Conservation (phyloP, 1,139 yeast species). For the Kodamaea ohmeri region DNA sequence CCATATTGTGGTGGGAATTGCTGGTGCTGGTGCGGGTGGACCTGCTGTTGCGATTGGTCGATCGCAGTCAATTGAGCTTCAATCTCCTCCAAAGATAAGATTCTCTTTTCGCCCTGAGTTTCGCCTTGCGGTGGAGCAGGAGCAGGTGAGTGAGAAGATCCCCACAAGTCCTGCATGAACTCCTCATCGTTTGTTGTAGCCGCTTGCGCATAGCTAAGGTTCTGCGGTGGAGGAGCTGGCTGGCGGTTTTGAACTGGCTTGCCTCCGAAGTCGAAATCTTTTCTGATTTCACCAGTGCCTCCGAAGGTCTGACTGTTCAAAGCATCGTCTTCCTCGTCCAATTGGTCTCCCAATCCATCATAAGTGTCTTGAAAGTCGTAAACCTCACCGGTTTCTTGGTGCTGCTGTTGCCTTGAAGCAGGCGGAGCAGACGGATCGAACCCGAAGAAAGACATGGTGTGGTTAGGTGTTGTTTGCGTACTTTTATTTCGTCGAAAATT, state of each 20-base stretch:
- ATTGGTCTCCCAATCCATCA: constrained; percentile 70
- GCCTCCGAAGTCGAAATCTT: constrained; percentile 72
- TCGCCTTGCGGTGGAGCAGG: constrained; percentile 8
- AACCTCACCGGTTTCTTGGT: constrained; percentile 22
- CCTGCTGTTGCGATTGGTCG: constrained; percentile 24
- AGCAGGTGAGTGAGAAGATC: constrained; percentile 35
- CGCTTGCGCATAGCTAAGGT: constrained; percentile 57
- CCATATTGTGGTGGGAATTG: constrained; percentile 28
- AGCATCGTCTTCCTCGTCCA: constrained; percentile 73
- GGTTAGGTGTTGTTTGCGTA: too few species aligned
- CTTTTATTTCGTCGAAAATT: constrained; percentile 11
- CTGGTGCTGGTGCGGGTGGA: constrained; percentile 25
- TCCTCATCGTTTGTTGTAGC: constrained; percentile 43
- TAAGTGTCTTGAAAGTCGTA: constrained; percentile 84
- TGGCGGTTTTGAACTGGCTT: constrained; percentile 21
- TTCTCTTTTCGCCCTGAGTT: constrained; percentile 35
- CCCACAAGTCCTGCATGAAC: constrained; percentile 52
- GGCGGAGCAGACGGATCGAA: constrained; percentile 50
- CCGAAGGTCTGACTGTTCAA: constrained; percentile 91
- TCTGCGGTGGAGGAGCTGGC: constrained; percentile 20
- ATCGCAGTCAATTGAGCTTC: constrained; percentile 67
- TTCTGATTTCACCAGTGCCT: constrained; percentile 51
- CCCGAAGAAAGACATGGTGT: constrained; percentile 57
- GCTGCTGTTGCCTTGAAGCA: constrained; percentile 12
- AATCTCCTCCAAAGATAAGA: constrained; percentile 69